Evolutionary conservation across 148 eudicot genomes (phyloP).

Genomic region (Euryodendron excelsum): DNA sequence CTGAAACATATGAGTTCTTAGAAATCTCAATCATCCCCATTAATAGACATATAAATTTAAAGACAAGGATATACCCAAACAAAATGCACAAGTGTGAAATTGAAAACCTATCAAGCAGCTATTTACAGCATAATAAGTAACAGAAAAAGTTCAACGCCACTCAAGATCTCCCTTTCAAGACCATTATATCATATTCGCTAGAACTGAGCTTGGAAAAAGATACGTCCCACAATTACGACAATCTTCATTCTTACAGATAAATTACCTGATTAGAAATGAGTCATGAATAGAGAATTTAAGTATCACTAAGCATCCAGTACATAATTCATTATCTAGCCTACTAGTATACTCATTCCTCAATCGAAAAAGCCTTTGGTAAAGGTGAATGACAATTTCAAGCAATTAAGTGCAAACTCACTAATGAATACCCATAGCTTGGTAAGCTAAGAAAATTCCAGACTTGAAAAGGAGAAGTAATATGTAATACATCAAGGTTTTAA

Average conservation of each 20-base stretch:
- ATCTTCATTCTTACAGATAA: neutral
- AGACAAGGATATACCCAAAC: neutral
- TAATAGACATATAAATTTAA: neutral
- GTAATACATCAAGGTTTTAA: too few species aligned
- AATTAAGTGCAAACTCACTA: too few species aligned
- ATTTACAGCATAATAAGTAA: neutral
- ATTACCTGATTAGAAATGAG: neutral
- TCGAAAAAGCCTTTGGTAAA: neutral
- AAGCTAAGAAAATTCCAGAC: too few species aligned
- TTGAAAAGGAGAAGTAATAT: too few species aligned
- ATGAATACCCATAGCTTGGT: too few species aligned
- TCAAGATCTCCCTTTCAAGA: neutral
- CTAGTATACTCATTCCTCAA: neutral
- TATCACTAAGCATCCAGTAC: neutral
- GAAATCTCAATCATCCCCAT: neutral
- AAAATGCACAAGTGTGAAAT: neutral
- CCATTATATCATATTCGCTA: neutral
- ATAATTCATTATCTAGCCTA: neutral
- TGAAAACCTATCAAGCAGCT: neutral
- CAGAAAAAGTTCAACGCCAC: neutral
- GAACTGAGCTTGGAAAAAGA: neutral
- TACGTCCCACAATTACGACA: neutral
- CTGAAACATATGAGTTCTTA: conserved; percentile 36
- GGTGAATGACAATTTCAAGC: neutral
- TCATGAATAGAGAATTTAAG: neutral